Evolutionary conservation across 306 rosid genomes (phyloP).

Genomic region (Cicer cuneatum): DNA sequence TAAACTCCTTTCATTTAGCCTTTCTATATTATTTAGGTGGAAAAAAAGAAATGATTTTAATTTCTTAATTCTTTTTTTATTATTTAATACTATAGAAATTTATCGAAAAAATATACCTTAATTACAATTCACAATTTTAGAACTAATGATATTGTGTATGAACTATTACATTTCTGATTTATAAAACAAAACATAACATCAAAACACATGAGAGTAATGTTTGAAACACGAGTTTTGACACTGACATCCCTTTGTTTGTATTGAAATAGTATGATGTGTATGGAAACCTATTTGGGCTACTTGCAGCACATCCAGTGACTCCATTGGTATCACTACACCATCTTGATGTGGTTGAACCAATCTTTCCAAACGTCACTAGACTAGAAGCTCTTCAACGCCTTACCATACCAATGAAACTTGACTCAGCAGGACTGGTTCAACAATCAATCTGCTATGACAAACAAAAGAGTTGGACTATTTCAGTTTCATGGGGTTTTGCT

Average conservation of each 20-base stretch:
- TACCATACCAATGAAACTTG: conserved; percentile 69
- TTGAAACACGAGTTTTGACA: conserved; percentile 4
- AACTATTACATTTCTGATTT: too few species aligned
- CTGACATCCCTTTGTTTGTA: not conserved
- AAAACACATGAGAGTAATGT: too few species aligned
- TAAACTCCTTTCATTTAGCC: not conserved
- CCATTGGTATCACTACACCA: conserved; percentile 95
- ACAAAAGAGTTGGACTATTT: conserved; percentile 71
- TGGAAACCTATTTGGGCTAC: conserved; percentile 94
- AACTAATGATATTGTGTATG: too few species aligned
- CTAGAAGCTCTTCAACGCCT: conserved; percentile 78
- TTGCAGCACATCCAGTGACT: conserved; percentile 90
- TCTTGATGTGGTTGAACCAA: conserved; percentile 95
- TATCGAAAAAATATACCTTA: too few species aligned
- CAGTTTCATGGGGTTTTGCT: conserved; percentile 95
- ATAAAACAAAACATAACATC: too few species aligned
- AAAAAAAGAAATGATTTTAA: not conserved
- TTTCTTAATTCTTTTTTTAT: not conserved
- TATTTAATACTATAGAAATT: too few species aligned
- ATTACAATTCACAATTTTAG: too few species aligned
- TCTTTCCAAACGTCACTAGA: conserved; percentile 78
- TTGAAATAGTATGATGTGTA: conserved; percentile 87
- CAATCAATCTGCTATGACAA: conserved; percentile 90
- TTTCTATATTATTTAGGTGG: not conserved
- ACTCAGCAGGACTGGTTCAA: conserved; percentile 87